These are phyloP conservation scores for Cutaneotrichosporon spelunceum DNA, from an alignment of 1,284 basidiomycete species.

Conservation along the genomic window DNA sequence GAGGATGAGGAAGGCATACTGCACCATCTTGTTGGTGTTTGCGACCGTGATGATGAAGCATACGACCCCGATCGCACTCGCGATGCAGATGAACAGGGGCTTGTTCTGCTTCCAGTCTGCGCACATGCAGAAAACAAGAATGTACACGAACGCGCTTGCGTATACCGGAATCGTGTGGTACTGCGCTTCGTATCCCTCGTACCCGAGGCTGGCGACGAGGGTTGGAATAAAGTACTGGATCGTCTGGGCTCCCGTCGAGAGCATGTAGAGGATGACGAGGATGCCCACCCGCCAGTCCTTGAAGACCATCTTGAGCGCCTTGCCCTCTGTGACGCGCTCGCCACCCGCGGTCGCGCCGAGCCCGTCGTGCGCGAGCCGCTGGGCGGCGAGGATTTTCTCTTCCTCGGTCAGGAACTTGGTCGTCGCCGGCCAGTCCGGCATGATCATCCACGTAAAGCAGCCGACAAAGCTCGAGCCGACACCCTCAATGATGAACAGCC, in stretches of 20 bases:
- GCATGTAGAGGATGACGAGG: slow-evolving; percentile 52
- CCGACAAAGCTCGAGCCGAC: slow-evolving; percentile 39
- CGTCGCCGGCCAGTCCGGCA: slow-evolving; percentile 51
- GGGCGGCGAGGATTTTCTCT: slow-evolving; percentile 52
- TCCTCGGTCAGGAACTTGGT: slow-evolving; percentile 52
- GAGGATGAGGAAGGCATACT: slow-evolving; percentile 55
- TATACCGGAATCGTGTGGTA: slow-evolving; percentile 56
- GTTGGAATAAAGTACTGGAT: slow-evolving; percentile 56
- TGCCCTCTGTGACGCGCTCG: slow-evolving; percentile 43
- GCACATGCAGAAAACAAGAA: slow-evolving; percentile 51
- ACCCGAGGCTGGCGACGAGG: slow-evolving; percentile 39
- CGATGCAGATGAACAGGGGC: slow-evolving; percentile 46
- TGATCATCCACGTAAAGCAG: slow-evolving; percentile 38
- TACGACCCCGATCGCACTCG: slow-evolving; percentile 38
- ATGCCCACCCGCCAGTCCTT: slow-evolving; percentile 39
- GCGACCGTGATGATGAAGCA: slow-evolving; percentile 53
- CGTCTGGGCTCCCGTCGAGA: slow-evolving; percentile 52
- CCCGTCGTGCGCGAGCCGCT: slow-evolving; percentile 52
- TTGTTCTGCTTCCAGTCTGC: slow-evolving; percentile 53
- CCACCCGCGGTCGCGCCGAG: slow-evolving; percentile 40
- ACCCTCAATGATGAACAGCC: slow-evolving; percentile 50
- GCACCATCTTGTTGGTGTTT: slow-evolving; percentile 45
- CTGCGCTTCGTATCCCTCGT: slow-evolving; percentile 50
- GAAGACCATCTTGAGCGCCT: slow-evolving; percentile 49
- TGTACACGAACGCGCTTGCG: slow-evolving; percentile 46